Conservation (phyloP, 106 monocot species). For the Ottelia alismoides region DNA sequence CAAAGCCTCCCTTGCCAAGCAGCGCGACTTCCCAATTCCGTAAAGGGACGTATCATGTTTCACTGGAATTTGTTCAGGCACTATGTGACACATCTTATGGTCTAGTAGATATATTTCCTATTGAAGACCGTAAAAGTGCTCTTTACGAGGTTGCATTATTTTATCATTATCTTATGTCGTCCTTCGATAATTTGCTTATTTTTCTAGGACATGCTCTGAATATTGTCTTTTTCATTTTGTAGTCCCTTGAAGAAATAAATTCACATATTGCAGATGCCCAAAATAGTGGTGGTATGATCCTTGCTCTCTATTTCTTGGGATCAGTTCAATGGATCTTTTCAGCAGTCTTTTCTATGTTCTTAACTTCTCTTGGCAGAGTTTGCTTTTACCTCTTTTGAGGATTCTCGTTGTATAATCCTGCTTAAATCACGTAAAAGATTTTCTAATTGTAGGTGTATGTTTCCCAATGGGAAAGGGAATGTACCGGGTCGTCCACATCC, state of each 20-base stretch:
- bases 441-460: slow-evolving; percentile 52
- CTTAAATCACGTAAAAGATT: background rate
- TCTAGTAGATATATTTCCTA: slow-evolving; percentile 93
- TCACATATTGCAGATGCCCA: slow-evolving; percentile 55
- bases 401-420: background rate
- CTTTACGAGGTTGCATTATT: slow-evolving; percentile 57
- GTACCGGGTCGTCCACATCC: slow-evolving; percentile 87
- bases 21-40: slow-evolving; percentile 61
- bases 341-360: background rate
- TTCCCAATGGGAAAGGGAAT: slow-evolving; percentile 99
- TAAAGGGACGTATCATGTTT: slow-evolving; percentile 81
- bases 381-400: background rate
- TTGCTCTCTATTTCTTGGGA: no score
- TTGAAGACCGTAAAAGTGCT: slow-evolving; percentile 96
- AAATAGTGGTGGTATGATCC: slow-evolving; percentile 64
- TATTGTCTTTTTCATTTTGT: slow-evolving; percentile 6
- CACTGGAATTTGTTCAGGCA: slow-evolving; percentile 91
- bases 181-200: no score
- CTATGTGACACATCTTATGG: slow-evolving; percentile 97
- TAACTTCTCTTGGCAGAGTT: background rate
- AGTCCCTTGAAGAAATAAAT: slow-evolving; percentile 91
- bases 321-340: no score
- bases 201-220: slow-evolving; percentile 1
- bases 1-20: slow-evolving; percentile 93
- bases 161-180: no score